These are phyloP conservation scores for Camellia granthamiana DNA, from an alignment of 148 eudicot genomes.

Conservation along the genomic window DNA sequence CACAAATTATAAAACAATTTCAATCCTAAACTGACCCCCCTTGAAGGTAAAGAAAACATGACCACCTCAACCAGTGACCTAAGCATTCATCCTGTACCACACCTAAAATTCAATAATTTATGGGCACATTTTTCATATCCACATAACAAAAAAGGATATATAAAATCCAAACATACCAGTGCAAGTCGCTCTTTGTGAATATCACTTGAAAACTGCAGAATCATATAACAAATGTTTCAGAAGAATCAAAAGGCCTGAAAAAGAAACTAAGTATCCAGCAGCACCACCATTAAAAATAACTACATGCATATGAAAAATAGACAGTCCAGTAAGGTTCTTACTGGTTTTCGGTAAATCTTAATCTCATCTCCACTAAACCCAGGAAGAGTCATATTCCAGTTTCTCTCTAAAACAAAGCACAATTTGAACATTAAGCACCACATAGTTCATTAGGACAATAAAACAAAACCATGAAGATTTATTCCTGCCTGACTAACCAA, in stretches of 20 bases:
- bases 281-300: not conserved
- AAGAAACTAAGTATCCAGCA: not conserved
- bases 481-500: conserved; percentile 54
- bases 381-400: conserved; percentile 92
- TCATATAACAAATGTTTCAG: not conserved
- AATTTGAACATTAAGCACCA: conserved; percentile 7
- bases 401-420: conserved; percentile 58
- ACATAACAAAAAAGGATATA: not conserved
- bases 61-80: not conserved
- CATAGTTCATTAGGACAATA: not conserved
- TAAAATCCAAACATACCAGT: conserved; percentile 42
- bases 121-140: not conserved
- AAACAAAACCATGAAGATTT: conserved; percentile 6
- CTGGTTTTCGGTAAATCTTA: conserved; percentile 69
- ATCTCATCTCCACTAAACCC: conserved; percentile 89
- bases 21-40: not conserved
- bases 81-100: not conserved
- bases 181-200: conserved; percentile 72
- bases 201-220: conserved; percentile 60
- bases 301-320: not conserved
- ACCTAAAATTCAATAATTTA: not conserved
- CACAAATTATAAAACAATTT: not conserved
- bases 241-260: not conserved
- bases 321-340: conserved; percentile 28
- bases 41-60: not conserved